Evolutionary conservation across 2,329 filamentous ascomycete species (phyloP), one percentile per base, ranked within the genome.

Genomic region (Colletotrichum sojae): DNA sequence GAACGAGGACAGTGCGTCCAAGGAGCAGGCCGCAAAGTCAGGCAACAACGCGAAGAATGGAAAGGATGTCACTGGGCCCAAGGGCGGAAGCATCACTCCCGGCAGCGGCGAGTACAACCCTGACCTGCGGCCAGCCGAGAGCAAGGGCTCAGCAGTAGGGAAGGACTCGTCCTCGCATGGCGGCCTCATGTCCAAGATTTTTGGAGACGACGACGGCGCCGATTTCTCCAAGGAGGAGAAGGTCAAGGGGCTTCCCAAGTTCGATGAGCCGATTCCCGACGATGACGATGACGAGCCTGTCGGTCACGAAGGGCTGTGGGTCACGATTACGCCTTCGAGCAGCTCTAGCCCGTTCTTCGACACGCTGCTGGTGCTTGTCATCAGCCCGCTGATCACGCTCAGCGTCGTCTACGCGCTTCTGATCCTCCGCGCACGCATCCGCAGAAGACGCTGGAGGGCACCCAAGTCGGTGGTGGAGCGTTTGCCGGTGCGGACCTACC

Each of bases 391-490:
- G 15, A 91, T 98, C 60, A 98, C 96, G 1, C 82, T 99, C 75
- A 97, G 94, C 4, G 91, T 98, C 5, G 95, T 99, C 2, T 98
- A 98, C 77, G 92, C 94, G 13, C 86, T 98, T 12, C 86, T 98
- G 5, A 88, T 98, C 48, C 84, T 98, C 45, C 91, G 96, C 63
- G 95, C 95, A 54, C 92, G 95, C 69, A 97, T 98, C 73, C 91
- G 95, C 58, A 89, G 95, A 69, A 89, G 95, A 71, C 89, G 95
- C 74, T 99, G 96, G 95, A 90, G 96, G 75, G 96, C 96, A n/a
- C 96, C 96, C 5, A 99, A 99, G 80, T 97, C 94, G 1, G 91
- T 99, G 0, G 95, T 99, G 18, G 95, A 98, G 74, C 91, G 93
- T 67, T 87, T 99, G n/a, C 96, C 96, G 2, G 94, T 99, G 15